phyloP scores from a whole-genome alignment of 2,329 filamentous ascomycete species.

The Aureobasidium sp. region DNA sequence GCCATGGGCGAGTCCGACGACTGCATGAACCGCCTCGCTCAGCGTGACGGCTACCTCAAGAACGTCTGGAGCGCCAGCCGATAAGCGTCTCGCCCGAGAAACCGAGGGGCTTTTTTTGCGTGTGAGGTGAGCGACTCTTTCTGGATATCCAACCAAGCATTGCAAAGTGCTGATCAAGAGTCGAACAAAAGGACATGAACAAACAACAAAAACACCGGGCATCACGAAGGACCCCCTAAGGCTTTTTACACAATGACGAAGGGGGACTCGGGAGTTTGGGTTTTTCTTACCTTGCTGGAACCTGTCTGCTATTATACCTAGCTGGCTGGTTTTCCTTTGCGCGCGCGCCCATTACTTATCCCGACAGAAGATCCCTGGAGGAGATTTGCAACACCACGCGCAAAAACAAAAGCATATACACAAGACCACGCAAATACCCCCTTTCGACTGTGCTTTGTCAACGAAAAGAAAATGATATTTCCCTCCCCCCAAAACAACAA shows the following conservation, averaged over 20 bases:
- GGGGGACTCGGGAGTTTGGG: constrained; percentile 2
- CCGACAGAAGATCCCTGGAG: neutral
- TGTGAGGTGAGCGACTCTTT: constrained; percentile 7
- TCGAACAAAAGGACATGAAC: neutral
- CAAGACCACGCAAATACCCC: constrained; percentile 3
- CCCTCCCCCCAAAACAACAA: neutral
- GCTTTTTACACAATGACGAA: neutral
- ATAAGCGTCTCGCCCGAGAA: constrained; percentile 32
- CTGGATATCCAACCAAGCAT: neutral
- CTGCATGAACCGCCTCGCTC: constrained; percentile 87
- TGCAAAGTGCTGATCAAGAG: neutral
- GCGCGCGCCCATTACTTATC: neutral
- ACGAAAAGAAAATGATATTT: constrained; percentile 14
- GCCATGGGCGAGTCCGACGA: constrained; percentile 98
- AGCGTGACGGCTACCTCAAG: constrained; percentile 96
- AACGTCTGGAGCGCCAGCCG: constrained; percentile 78
- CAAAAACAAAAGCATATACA: constrained; percentile 1
- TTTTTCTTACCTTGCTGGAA: neutral
- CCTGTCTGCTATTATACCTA: neutral
- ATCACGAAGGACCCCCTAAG: constrained; percentile 3
- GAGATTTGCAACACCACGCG: neutral
- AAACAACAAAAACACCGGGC: constrained; percentile 2
- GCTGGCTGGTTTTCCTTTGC: neutral
- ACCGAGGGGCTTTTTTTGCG: neutral
- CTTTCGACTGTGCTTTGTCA: constrained; percentile 10